Evolutionary conservation across 305 asterid species (phyloP), one percentile per base, ranked within the genome.

Genomic region (Fraxinus greggii): DNA sequence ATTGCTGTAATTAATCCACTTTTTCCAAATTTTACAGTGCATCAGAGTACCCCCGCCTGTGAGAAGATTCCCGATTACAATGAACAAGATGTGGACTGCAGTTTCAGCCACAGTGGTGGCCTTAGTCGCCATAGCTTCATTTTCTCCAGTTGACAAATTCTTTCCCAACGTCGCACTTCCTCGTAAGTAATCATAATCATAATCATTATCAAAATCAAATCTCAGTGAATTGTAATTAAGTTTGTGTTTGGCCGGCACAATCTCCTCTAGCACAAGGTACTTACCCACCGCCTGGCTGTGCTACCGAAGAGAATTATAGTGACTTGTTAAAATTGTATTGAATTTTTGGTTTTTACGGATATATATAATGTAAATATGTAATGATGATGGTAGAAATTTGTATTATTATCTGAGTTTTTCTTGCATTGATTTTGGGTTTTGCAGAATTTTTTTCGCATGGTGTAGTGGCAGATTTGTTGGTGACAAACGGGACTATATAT

Each of bases 401-500:
- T 28, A 12, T 38, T 26, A 26, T 65, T 65, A 9, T 26, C 72
- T 24, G 35, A 26, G 7, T 45, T 51, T 24, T 78, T 51, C 59
- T 72, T 79, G 15, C 56, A 35, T 24, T 40, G 23, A 36, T 70
- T 45, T 78, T 76, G 80, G 78, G 84, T 48, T 17, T 31, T 81
- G 65, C 79, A 83, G 87, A 84, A 83, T 69, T 79, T 83, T 83
- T 76, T 83, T 33, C 67, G 81, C 84, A 8, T 79, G 82, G 83
- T 45, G 82, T 85, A 79, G 85, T 81, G 40, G 98, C 98, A 61
- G 98, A 94, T 86, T 88, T 94, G 86, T 45, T 96, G 86, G 92
- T 96, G 82, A 84, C 80, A 0, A 94, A 96, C 84, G 99, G 94
- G 85, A 90, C 94, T 29, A 93, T 96, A 75, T 94, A 89, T 90